phyloP scores from a whole-genome alignment of 768 basidiomycete species.

The Mycena belliarum region DNA sequence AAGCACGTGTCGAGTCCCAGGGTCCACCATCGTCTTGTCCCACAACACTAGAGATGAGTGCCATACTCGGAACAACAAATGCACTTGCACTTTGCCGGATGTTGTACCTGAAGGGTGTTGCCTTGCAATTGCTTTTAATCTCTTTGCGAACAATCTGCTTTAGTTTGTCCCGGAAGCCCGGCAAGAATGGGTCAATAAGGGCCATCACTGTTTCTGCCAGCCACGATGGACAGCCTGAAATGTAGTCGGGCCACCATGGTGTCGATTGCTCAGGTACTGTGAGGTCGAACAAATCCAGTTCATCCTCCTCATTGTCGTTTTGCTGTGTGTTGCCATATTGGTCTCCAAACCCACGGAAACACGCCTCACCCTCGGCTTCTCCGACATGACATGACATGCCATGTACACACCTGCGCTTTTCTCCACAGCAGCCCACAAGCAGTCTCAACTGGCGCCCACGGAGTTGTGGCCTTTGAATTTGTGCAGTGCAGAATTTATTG shows the following conservation, averaged over 20 bases:
- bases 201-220: constrained; percentile 44
- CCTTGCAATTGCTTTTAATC: constrained; percentile 30
- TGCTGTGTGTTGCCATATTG: constrained; percentile 16
- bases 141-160: constrained; percentile 33
- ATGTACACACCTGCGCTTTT: constrained; percentile 22
- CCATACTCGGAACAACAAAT: constrained; percentile 45
- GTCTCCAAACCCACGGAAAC: constrained; percentile 24
- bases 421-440: constrained; percentile 24
- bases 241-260: constrained; percentile 48
- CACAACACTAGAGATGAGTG: constrained; percentile 48
- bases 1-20: constrained; percentile 57
- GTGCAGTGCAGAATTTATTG: constrained; percentile 27
- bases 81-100: constrained; percentile 42
- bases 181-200: constrained; percentile 37
- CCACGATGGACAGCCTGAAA: constrained; percentile 44
- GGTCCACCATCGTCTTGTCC: constrained; percentile 53
- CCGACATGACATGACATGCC: constrained; percentile 24
- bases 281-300: constrained; percentile 17
- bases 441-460: constrained; percentile 28
- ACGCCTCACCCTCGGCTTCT: constrained; percentile 25
- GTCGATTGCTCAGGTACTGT: constrained; percentile 24
- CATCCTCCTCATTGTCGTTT: constrained; percentile 24
- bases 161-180: constrained; percentile 39
- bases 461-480: constrained; percentile 38
- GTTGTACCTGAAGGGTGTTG: constrained; percentile 29